Base-by-base conservation (phyloP, 495 filamentous ascomycete species). In the Terfezia boudieri region DNA sequence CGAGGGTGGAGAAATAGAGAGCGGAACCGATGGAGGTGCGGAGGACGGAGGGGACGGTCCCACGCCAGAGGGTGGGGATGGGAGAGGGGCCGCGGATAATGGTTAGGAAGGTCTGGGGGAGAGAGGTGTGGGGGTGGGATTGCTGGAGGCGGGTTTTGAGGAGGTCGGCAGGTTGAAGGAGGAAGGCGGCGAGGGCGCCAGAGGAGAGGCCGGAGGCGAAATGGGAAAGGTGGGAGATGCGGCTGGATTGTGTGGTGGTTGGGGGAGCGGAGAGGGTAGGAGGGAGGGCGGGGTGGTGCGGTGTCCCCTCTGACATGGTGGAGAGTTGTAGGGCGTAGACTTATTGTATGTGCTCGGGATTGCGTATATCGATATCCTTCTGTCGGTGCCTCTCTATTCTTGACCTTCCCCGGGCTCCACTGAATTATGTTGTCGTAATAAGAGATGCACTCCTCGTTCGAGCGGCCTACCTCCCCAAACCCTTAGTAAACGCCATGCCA, bases 141-240 rank as follows among this genome's bases (percentile, higher is more conserved):
- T 76, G 75, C 63, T 99, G 90, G 55, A 96, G 77, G 49, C 92
- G 86, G 38, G 82, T 98, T 71, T 98, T 98, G 67, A 98, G 80
- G 20, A 96, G 83, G 68, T 96, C 90, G 64, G 88, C 85, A 32
- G 90, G 90, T 69, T 98, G 90, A 52, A 98, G 80, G 60, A 95
- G 79, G 56, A 87, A 78, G 56, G 90, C 85, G 46, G 86, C 85
- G 57, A 83, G 74, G 52, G 92, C 74, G 63, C 90, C 90, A 0
- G 88, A 93, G 62, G 75, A 75, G 38, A 94, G 81, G 56, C 90
- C 92, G 54, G 87, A 90, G 56, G 78, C 68, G 70, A 96, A 92
- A 72, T 94, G 89, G 67, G 87, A 88, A 59, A 73, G 64, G 20
- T 68, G 69, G 67, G 72, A 71, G 10, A 70, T 8, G 50, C 41